Base-by-base conservation (phyloP, 2,329 filamentous ascomycete genomes). In the Exophiala calicioides region DNA sequence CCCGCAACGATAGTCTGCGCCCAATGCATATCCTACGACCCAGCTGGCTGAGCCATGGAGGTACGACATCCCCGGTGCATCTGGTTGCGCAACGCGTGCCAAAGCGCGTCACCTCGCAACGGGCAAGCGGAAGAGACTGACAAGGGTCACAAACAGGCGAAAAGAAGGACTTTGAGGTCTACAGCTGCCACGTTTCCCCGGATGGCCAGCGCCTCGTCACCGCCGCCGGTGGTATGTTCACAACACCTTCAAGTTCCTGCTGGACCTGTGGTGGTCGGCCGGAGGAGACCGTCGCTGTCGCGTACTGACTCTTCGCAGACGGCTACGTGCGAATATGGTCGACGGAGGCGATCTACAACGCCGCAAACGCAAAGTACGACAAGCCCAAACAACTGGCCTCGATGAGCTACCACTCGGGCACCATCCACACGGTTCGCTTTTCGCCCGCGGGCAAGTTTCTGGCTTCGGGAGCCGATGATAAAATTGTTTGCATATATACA, bases 241-340 rank as follows among this genome's bases (percentile, higher is more conserved):
- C 29, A 16, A 19, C 26, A 6, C 7, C 9, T 20, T 7, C 32
- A 12, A n/a, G n/a, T n/a, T n/a, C n/a, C n/a, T n/a, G n/a, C n/a
- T n/a, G n/a, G n/a, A n/a, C n/a, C n/a, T n/a, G n/a, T n/a, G n/a
- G n/a, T n/a, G 4, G 27, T 23, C 19, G 10, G 10, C 10, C 5
- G 23, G 9, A 19, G 13, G 20, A 20, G 15, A 31, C n/a, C 7
- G 26, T 6, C 31, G 32, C 30, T 49, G 33, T 29, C 43, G 48
- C 39, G 40, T 52, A 50, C 56, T 62, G 57, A 60, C 53, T 46
- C 41, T 18, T 45, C 46, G 42, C 59, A 86, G 93, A 98, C 76
- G 91, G 93, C 64, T 89, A 96, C 67, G 93, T 98, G 52, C 86
- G 94, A 56, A 88, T 98, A 60, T 98, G 93, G 93, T 96, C 91